A percentile compares a stretch with the other conserved stretches of the same genome.
phyloP scores from a whole-genome alignment of 345 rosid genomes.

The Aegle marmelos region DNA sequence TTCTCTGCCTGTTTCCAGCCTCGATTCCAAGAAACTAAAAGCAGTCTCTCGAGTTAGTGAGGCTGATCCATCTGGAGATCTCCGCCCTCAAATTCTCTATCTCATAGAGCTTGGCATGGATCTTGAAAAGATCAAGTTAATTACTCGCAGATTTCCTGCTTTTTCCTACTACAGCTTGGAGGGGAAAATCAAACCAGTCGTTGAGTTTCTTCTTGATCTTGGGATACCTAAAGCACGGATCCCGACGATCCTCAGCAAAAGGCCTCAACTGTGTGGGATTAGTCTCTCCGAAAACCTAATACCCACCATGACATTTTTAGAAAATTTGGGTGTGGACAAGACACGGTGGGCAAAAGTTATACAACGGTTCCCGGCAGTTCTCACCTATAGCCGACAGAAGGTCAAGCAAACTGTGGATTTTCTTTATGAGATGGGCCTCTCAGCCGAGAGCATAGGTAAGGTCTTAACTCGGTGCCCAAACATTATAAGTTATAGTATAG shows the following conservation, averaged over 20 bases:
- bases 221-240: slow-evolving; percentile 72
- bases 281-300: slow-evolving; percentile 70
- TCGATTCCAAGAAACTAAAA: slow-evolving; percentile 47
- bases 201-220: slow-evolving; percentile 76
- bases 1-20: slow-evolving; percentile 29
- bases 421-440: slow-evolving; percentile 65
- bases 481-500: slow-evolving; percentile 73
- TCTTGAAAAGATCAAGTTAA: slow-evolving; percentile 76
- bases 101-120: slow-evolving; percentile 78
- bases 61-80: slow-evolving; percentile 52
- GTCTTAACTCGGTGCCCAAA: slow-evolving; percentile 69
- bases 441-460: slow-evolving; percentile 62
- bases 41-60: slow-evolving; percentile 70
- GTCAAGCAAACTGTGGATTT: slow-evolving; percentile 55
- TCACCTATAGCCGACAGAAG: slow-evolving; percentile 82
- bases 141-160: slow-evolving; percentile 66
- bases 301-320: slow-evolving; percentile 77
- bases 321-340: slow-evolving; percentile 76
- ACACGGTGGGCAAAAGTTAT: slow-evolving; percentile 83
- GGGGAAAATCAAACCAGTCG: slow-evolving; percentile 81
- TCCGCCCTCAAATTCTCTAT: slow-evolving; percentile 67
- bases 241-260: slow-evolving; percentile 55
- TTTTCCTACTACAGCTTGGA: slow-evolving; percentile 85
- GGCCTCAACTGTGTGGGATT: slow-evolving; percentile 87
- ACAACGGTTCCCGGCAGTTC: slow-evolving; percentile 71